phyloP scores from a whole-genome alignment of 805 yeast species.

The Peterozyma xylosa region DNA sequence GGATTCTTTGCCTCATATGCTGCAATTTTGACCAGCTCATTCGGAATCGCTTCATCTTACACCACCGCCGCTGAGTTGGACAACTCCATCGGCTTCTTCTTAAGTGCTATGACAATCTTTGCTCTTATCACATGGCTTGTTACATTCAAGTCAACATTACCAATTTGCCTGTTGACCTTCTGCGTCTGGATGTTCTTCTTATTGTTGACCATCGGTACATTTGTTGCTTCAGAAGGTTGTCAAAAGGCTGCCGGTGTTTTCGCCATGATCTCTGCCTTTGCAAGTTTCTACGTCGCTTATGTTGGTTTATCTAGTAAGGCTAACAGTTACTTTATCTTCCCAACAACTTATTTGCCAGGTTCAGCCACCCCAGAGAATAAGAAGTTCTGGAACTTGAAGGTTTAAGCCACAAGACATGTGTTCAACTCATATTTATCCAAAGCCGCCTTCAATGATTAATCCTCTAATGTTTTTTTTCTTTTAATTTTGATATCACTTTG shows the following conservation, averaged over 20 bases:
- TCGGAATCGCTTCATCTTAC: conserved; percentile 35
- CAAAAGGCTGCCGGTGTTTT: conserved; percentile 33
- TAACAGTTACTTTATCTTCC: background rate
- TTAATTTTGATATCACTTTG: too few species aligned
- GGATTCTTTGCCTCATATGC: conserved; percentile 42
- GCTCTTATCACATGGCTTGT: conserved; percentile 32
- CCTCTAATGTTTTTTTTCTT: too few species aligned
- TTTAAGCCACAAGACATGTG: background rate
- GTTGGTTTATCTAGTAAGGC: conserved; percentile 24
- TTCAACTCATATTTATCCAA: too few species aligned
- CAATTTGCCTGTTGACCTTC: conserved; percentile 27
- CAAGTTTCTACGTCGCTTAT: conserved; percentile 35
- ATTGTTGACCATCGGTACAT: conserved; percentile 30
- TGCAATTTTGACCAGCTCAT: conserved; percentile 29
- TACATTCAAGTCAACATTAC: conserved; percentile 36
- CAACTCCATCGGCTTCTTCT: conserved; percentile 38
- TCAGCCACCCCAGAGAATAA: background rate
- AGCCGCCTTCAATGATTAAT: too few species aligned
- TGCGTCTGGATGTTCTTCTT: conserved; percentile 34
- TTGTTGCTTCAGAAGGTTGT: conserved; percentile 24
- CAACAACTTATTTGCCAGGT: background rate
- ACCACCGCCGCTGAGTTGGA: conserved; percentile 22
- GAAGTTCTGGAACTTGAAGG: background rate
- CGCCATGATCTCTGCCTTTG: conserved; percentile 28
- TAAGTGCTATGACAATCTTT: conserved; percentile 42